Conservation (phyloP, 176 grass and related monocot genomes). For the Carex pumila region DNA sequence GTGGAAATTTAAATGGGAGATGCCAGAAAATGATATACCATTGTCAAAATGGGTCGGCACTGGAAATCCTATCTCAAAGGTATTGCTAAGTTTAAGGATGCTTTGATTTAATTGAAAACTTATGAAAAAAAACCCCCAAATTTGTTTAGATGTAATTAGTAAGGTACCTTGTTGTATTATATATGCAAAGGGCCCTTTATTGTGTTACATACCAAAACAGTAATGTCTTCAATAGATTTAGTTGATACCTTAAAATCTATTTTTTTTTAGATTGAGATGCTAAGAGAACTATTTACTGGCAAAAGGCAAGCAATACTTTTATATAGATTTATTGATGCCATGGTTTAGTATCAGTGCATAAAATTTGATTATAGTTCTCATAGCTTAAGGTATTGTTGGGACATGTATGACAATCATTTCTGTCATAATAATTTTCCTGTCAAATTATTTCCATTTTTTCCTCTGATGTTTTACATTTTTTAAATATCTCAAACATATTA, state of each 20-base stretch:
- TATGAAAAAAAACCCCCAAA: not conserved
- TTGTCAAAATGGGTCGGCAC: conserved; percentile 30
- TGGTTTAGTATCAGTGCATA: not conserved
- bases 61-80: conserved; percentile 27
- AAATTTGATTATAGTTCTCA: not conserved
- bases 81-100: conserved; percentile 9
- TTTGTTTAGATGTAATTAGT: not conserved
- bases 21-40: conserved; percentile 22
- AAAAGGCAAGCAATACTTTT: not conserved
- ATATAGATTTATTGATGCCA: not conserved
- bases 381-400: not conserved
- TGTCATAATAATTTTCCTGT: no score
- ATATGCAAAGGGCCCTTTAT: not conserved
- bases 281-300: not conserved
- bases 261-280: not conserved
- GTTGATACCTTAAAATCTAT: not conserved
- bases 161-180: not conserved
- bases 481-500: not conserved
- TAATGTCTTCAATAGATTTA: not conserved
- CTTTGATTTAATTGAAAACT: not conserved
- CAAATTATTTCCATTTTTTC: not conserved
- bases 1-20: conserved; percentile 46
- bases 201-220: not conserved
- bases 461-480: not conserved
- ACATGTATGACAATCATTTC: not conserved